Percentiles rank a stretch among this genome's conserved stretches.
phyloP scores from a whole-genome alignment of 2,329 filamentous ascomycete genomes.

The Exophiala spinifera region DNA sequence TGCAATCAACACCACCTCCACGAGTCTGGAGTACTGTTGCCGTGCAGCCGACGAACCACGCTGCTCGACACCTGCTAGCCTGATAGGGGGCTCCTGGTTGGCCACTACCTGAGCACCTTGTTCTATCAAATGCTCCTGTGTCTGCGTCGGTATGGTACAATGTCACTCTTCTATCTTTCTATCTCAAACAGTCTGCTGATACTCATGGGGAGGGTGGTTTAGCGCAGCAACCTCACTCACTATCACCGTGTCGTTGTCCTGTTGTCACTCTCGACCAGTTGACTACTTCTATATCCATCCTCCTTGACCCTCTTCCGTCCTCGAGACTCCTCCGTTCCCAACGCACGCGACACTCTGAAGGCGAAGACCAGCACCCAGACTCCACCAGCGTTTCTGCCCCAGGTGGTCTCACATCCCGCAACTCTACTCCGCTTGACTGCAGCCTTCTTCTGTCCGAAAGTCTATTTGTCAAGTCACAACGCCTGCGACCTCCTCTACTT shows the following conservation, averaged over 20 bases:
- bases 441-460: neutral
- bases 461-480: neutral
- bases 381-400: conserved; percentile 20
- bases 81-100: neutral
- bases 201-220: conserved; percentile 20
- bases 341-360: conserved; percentile 17
- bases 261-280: neutral
- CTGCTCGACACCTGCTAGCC: neutral
- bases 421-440: conserved; percentile 12
- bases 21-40: neutral
- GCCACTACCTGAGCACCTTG: neutral
- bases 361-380: conserved; percentile 8
- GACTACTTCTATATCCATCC: conserved; percentile 8
- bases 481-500: neutral
- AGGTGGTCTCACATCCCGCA: conserved; percentile 7
- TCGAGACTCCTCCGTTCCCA: neutral
- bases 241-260: conserved; percentile 2
- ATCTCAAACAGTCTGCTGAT: conserved; percentile 18
- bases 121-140: conserved; percentile 18
- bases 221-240: conserved; percentile 12
- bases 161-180: conserved; percentile 25
- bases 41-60: conserved; percentile 3
- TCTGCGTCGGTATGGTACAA: conserved; percentile 19
- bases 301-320: conserved; percentile 2
- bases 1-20: neutral